A percentile compares a stretch with the other conserved stretches of the same genome.
Conservation (phyloP, 2,329 filamentous ascomycete species). For the Thelonectria blattea region DNA sequence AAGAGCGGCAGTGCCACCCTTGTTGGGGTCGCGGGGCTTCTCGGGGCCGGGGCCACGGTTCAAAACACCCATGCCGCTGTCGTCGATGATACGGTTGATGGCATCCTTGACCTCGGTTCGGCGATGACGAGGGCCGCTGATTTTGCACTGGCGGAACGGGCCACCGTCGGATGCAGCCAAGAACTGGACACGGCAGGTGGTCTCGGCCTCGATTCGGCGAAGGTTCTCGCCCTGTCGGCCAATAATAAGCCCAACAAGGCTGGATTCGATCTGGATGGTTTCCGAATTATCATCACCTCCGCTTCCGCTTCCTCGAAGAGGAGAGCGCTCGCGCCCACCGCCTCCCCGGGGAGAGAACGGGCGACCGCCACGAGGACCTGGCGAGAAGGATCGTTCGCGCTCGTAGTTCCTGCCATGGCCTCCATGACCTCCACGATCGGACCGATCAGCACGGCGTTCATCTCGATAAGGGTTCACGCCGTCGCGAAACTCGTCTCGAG, state of each 20-base stretch:
- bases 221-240: conserved; percentile 90
- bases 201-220: conserved; percentile 82
- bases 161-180: conserved; percentile 77
- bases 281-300: conserved; percentile 72
- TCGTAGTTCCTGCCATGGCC: conserved; percentile 48
- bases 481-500: conserved; percentile 74
- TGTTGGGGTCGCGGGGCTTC: conserved; percentile 47
- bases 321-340: conserved; percentile 64
- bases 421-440: conserved; percentile 71
- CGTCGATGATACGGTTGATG: conserved; percentile 87
- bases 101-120: conserved; percentile 80
- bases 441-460: conserved; percentile 72
- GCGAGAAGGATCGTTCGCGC: conserved; percentile 77
- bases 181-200: conserved; percentile 85
- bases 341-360: conserved; percentile 65
- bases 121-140: conserved; percentile 74
- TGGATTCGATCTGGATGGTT: conserved; percentile 85
- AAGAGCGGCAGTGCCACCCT: conserved; percentile 54
- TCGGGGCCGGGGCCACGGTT: conserved; percentile 48
- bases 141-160: conserved; percentile 82
- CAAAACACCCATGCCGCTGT: conserved; percentile 63
- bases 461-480: conserved; percentile 85
- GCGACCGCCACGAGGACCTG: conserved; percentile 61
- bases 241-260: conserved; percentile 87
- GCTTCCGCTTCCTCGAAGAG: conserved; percentile 48